Evolutionary conservation across 768 basidiomycete genomes (phyloP).

Genomic region (Lentinula sp.): DNA sequence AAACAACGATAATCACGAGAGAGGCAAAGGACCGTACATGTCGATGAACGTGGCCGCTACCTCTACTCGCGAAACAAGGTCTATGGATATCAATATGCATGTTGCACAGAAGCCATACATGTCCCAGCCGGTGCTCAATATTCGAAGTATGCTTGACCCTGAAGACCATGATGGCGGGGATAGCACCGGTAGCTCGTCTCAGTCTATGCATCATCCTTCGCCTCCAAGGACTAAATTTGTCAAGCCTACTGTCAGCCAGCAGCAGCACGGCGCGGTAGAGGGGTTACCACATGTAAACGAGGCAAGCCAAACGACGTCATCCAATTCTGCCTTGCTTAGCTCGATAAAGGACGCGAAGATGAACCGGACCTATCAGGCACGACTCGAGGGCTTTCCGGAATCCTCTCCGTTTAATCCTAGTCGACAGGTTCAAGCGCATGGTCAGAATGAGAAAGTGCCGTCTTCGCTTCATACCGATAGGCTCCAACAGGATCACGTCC

Average conservation of each 20-base stretch:
- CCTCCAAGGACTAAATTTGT: neutral
- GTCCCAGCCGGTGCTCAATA: conserved; percentile 36
- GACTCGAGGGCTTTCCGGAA: neutral
- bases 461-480: neutral
- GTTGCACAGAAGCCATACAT: conserved; percentile 32
- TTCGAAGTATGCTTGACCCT: neutral
- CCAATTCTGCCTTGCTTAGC: neutral
- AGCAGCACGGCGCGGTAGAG: neutral
- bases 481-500: neutral
- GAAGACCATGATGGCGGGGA: neutral
- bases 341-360: neutral
- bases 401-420: neutral
- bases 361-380: neutral
- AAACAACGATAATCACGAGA: neutral
- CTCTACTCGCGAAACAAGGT: conserved; percentile 22
- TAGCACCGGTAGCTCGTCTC: neutral
- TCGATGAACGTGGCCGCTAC: conserved; percentile 13
- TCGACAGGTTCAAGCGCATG: neutral
- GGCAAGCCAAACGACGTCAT: neutral
- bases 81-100: conserved; percentile 21
- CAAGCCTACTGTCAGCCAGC: neutral
- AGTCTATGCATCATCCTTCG: neutral
- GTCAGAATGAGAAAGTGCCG: neutral
- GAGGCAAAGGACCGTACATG: neutral
- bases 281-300: neutral